Evolutionary conservation across 805 yeast species (phyloP).

Genomic region (Wickerhamomyces subpelliculosus): DNA sequence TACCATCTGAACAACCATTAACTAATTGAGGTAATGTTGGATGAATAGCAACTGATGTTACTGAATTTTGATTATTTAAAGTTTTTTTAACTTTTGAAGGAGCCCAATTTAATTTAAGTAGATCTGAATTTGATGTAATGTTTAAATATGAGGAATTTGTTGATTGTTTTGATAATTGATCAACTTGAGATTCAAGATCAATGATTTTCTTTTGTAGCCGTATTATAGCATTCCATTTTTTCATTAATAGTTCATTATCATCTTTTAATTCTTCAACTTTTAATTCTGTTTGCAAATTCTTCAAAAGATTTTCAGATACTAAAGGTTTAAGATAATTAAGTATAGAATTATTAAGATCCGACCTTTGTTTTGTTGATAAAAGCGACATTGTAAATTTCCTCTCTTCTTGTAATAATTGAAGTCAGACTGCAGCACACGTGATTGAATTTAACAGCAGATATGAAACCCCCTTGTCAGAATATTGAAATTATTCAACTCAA

Average conservation of each 20-base stretch:
- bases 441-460: no score
- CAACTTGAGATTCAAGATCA: conserved; percentile 58
- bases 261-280: conserved; percentile 13
- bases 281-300: conserved; percentile 17
- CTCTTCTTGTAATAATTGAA: not conserved
- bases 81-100: conserved; percentile 20
- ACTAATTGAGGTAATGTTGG: conserved; percentile 63
- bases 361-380: conserved; percentile 35
- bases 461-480: no score
- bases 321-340: conserved; percentile 39
- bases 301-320: conserved; percentile 7
- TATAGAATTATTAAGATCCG: conserved; percentile 41
- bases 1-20: conserved; percentile 62
- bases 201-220: conserved; percentile 68
- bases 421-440: no score
- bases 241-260: conserved; percentile 41
- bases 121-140: conserved; percentile 7
- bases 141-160: conserved; percentile 29
- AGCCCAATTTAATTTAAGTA: conserved; percentile 18
- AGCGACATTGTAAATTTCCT: conserved; percentile 21
- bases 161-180: conserved; percentile 39
- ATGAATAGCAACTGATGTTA: conserved; percentile 63
- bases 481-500: no score
- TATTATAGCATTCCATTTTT: conserved; percentile 84
- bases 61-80: conserved; percentile 35